Evolutionary conservation across 176 grass and related monocot genomes (phyloP), one percentile per base, ranked within the genome.

Genomic region (Chrysopogon serrulatus): DNA sequence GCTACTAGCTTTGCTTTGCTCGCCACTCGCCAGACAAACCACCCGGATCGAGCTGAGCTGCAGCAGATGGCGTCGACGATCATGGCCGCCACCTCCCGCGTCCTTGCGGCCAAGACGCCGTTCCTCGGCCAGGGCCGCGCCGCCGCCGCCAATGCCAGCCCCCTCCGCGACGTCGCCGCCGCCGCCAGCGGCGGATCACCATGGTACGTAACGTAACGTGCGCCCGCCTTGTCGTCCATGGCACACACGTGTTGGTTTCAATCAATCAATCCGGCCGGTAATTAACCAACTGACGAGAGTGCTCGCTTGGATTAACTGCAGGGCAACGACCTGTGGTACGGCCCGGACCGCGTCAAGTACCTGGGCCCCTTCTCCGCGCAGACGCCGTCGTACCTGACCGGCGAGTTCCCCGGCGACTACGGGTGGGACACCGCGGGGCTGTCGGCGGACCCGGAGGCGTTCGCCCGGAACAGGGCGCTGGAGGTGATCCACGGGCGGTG

Each of bases 401-500:
- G 95, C 42, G 95, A 98, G 81, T 98, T 95, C 82, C 90, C 95
- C 10, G 95, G 95, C 23, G 95, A 98, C 82, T 98, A 98, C 68
- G 95, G 92, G 12, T 98, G 95, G 95, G 95, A 98, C 86, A 98
- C 95, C 1, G 95, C 95, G 0, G 92, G 95, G 21, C 92, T 98
- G 2, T 98, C 95, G 26, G 95, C 95, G 4, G 95, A 98, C 84
- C 95, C 95, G 27, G 95, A 95, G 84, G 92, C 95, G 49, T 98
- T 98, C 60, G 95, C 95, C 1, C 84, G 82, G 80, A 98, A 95
- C 90, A 74, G 95, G 78, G 95, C 92, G 54, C 88, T 98, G 32
- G 95, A 98, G 92, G 95, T 97, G 79, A 97, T 97, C 83, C 95
- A 97, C 65, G 95, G 90, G 6, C 84, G 95, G 66, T 98, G 95